These are phyloP conservation scores for Eucalyptus regnans DNA, from an alignment of 345 rosid species.

Conservation along the genomic window DNA sequence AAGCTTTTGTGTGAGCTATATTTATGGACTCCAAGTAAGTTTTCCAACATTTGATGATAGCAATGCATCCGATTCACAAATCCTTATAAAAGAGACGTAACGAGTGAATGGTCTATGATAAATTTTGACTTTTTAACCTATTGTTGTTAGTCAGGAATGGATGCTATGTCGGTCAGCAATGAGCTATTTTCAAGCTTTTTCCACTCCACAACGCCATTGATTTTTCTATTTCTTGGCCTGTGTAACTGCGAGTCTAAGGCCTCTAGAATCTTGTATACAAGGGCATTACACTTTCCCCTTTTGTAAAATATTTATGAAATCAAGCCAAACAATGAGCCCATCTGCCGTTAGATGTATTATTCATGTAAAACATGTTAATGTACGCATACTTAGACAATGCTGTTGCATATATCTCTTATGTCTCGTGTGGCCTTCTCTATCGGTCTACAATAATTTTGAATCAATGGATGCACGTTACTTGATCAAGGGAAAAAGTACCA, in stretches of 20 bases:
- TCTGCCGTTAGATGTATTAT: neutral
- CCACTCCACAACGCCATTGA: neutral
- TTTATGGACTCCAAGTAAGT: neutral
- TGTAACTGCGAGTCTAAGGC: neutral
- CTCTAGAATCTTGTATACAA: neutral
- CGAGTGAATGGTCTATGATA: neutral
- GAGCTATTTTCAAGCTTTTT: neutral
- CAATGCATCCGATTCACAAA: neutral
- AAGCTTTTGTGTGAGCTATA: neutral
- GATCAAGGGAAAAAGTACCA: neutral
- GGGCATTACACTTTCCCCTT: neutral
- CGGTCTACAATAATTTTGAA: neutral
- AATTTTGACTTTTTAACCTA: neutral
- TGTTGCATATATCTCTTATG: neutral
- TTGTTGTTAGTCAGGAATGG: neutral
- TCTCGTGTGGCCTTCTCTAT: neutral
- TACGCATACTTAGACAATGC: neutral
- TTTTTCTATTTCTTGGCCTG: neutral
- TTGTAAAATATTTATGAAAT: neutral
- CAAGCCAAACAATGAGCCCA: neutral
- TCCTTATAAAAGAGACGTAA: neutral
- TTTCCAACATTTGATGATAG: neutral
- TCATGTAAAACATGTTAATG: neutral
- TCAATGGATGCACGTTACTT: neutral
- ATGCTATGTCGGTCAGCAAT: neutral